Percentiles rank a stretch among this genome's conserved stretches.
phyloP scores from a whole-genome alignment of 2,329 filamentous ascomycete species.

The Pseudopithomyces maydicus region DNA sequence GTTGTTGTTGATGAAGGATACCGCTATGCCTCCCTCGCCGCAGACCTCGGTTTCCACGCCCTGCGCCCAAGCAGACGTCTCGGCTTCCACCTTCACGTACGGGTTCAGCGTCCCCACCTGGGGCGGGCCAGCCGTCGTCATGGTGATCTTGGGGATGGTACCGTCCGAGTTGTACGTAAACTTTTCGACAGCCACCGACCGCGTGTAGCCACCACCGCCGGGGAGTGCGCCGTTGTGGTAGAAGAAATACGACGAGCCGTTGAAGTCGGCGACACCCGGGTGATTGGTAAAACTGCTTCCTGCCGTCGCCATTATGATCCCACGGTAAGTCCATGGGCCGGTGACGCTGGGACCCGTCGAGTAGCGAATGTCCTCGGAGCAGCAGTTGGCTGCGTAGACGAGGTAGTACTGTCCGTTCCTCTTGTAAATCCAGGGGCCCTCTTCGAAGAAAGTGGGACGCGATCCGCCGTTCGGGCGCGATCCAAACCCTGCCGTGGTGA shows the following conservation, averaged over 20 bases:
- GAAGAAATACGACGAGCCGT: constrained; percentile 20
- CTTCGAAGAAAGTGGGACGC: constrained; percentile 16
- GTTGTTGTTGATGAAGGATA: constrained; percentile 17
- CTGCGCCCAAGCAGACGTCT: constrained; percentile 17
- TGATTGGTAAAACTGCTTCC: constrained; percentile 24
- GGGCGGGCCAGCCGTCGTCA: constrained; percentile 17
- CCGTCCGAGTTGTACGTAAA: constrained; percentile 22
- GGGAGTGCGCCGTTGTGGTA: constrained; percentile 24
- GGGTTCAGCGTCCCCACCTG: constrained; percentile 21
- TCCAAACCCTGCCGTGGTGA: constrained; percentile 19
- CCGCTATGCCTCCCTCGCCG: constrained; percentile 20
- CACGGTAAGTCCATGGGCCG: constrained; percentile 22
- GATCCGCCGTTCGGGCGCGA: constrained; percentile 8
- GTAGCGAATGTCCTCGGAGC: constrained; percentile 22
- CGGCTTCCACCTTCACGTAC: constrained; percentile 18
- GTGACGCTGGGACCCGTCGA: constrained; percentile 20
- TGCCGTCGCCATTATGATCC: constrained; percentile 20
- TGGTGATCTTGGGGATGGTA: constrained; percentile 20
- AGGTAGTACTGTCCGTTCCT: constrained; percentile 18
- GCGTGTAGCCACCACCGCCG: constrained; percentile 21
- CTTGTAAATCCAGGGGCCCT: constrained; percentile 24
- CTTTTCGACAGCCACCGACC: constrained; percentile 18
- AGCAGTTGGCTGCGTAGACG: constrained; percentile 23
- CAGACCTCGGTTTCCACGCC: constrained; percentile 19
- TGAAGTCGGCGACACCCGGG: constrained; percentile 19